Percentiles rank a stretch among this genome's conserved stretches.
Conservation (phyloP, 2,329 filamentous ascomycete species). For the Nothophoma quercina region DNA sequence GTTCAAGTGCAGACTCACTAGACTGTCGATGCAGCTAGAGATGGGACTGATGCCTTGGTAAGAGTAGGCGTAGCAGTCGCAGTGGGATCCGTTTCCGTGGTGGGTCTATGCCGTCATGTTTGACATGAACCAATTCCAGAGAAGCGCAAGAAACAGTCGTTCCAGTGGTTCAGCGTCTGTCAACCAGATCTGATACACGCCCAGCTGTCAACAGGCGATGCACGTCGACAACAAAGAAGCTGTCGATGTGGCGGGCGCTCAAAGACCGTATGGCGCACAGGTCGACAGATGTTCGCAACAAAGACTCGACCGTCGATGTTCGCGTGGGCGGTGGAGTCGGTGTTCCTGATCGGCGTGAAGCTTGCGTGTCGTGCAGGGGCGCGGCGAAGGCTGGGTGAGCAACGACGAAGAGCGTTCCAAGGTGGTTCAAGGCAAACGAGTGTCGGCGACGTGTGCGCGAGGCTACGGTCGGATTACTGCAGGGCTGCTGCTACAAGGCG, state of each 20-base stretch:
- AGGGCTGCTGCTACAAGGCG: slow-evolving; percentile 11
- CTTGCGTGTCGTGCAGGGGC: slow-evolving; percentile 32
- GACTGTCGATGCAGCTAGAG: slow-evolving; percentile 47
- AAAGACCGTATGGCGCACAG: slow-evolving; percentile 7
- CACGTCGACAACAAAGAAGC: slow-evolving; percentile 26
- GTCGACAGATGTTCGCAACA: slow-evolving; percentile 10
- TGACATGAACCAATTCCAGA: slow-evolving; percentile 32
- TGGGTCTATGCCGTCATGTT: slow-evolving; percentile 48
- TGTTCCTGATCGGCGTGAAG: slow-evolving; percentile 33
- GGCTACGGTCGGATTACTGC: slow-evolving; percentile 30
- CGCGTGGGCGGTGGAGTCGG: slow-evolving; percentile 25
- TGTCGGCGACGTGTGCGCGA: slow-evolving; percentile 28
- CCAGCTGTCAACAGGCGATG: slow-evolving; percentile 24
- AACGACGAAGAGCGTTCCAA: slow-evolving; percentile 1
- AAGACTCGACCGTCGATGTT: slow-evolving; percentile 18
- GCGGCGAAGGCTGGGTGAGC: slow-evolving; percentile 14
- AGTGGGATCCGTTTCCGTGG: slow-evolving; percentile 26
- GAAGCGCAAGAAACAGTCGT: slow-evolving; percentile 24
- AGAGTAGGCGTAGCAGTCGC: slow-evolving; percentile 33
- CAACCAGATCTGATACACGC: slow-evolving; percentile 28
- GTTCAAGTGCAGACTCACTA: slow-evolving; percentile 38
- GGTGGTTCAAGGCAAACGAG: slow-evolving; percentile 28
- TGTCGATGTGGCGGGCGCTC: slow-evolving; percentile 12
- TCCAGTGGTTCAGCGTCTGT: slow-evolving; percentile 31
- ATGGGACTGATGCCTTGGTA: slow-evolving; percentile 33